Evolutionary conservation across 371 early-diverging fungal species (phyloP), one percentile per base, ranked within the genome.

Genomic region (Mucor sp.): DNA sequence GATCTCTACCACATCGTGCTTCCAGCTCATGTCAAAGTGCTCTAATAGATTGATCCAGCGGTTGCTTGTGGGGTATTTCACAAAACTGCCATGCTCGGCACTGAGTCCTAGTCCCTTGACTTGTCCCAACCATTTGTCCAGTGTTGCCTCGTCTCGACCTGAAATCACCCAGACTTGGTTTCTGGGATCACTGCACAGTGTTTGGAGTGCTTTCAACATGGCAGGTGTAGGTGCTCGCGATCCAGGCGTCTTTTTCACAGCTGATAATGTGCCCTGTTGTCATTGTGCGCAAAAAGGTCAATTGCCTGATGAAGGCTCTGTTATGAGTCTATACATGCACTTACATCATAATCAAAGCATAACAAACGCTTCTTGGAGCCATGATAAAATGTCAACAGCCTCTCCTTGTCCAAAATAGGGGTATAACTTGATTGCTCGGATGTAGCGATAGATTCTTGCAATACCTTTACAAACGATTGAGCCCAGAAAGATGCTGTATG

Each of bases 401-500:
- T 61, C 1, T 80, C 73, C 6, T 74, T 48, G 59, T 91, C 86
- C 27, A 96, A 75, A 59, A 79, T 66, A 1, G 95, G 93, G 1
- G 94, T 94, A 11, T 92, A 79, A 25, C 79, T 83, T 6, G 86
- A 79, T 59, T 86, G 81, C n/a, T 87, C 86, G n/a, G 80, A 74
- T 28, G 76, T 77, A 9, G 70, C 74, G 32, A 79, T 75, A 11
- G 83, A 74, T 59, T 78, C 64, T 12, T 77, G 60, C 50, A 90
- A 60, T 55, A 83, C 91, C 28, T 85, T 79, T 57, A 96, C 76
- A 77, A 99, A 96, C 14, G 85, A 84, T 25, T 85, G 74, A 4
- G 97, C 99, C 99, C 99, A 99, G 76, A 91, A 90, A 21, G 90
- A 79, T 11, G 98, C 93, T 17, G 97, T 98, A 75, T 98, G 93